Evolutionary conservation across 495 filamentous ascomycete genomes (phyloP).

Genomic region (Delitschia confertaspora): DNA sequence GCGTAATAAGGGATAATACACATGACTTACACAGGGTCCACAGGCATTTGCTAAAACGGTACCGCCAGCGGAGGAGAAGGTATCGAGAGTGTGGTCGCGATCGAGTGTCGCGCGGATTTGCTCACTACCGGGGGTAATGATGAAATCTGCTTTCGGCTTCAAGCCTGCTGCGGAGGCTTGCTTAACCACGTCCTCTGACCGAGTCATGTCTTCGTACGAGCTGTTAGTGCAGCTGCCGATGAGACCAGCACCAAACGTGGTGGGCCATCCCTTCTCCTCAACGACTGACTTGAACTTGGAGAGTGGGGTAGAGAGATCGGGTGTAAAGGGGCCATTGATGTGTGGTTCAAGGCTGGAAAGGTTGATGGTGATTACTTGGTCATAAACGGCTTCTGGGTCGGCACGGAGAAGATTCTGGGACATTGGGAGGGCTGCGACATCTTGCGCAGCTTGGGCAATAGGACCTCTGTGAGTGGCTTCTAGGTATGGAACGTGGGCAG

Average conservation of each 20-base stretch:
- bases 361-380: conserved; percentile 86
- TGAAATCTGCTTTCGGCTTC: conserved; percentile 82
- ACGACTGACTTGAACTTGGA: conserved; percentile 80
- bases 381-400: conserved; percentile 75
- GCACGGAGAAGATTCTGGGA: conserved; percentile 55
- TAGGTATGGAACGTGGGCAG: conserved; percentile 65
- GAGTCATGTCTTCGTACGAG: conserved; percentile 96
- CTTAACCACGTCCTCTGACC: conserved; percentile 82
- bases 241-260: conserved; percentile 79
- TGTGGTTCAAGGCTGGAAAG: conserved; percentile 86
- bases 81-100: conserved; percentile 71
- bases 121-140: conserved; percentile 92
- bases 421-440: conserved; percentile 34
- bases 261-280: conserved; percentile 77
- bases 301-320: conserved; percentile 84
- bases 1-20: not conserved
- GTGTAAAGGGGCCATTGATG: conserved; percentile 95
- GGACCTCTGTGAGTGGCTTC: conserved; percentile 69
- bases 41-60: conserved; percentile 91
- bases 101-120: conserved; percentile 92
- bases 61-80: conserved; percentile 81
- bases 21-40: conserved; percentile 83
- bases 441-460: conserved; percentile 56
- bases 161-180: conserved; percentile 80
- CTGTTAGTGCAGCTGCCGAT: conserved; percentile 98